phyloP scores from a whole-genome alignment of 2,329 filamentous ascomycete genomes.

The Epichloe scottii region DNA sequence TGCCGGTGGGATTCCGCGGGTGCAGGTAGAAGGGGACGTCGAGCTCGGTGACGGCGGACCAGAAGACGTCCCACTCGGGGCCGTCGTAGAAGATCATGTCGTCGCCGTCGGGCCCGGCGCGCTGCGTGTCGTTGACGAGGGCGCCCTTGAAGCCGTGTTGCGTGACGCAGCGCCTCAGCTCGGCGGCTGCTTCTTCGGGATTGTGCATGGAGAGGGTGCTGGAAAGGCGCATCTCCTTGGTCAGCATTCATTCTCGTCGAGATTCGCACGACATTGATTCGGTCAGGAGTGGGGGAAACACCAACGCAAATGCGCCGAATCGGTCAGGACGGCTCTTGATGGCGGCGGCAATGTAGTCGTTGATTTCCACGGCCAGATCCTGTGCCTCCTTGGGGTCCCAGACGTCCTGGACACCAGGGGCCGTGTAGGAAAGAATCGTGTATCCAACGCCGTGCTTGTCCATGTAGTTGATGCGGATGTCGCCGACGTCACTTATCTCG shows the following conservation, averaged over 20 bases:
- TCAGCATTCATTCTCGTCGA: not conserved
- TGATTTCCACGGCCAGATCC: conserved; percentile 28
- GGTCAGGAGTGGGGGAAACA: not conserved
- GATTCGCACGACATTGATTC: not conserved
- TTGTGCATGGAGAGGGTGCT: conserved; percentile 40
- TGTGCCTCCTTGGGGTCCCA: conserved; percentile 29
- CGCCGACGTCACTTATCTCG: conserved; percentile 36
- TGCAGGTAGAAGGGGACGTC: conserved; percentile 55
- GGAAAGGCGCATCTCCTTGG: not conserved
- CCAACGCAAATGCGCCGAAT: conserved; percentile 34
- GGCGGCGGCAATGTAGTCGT: conserved; percentile 26
- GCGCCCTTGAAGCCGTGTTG: conserved; percentile 50
- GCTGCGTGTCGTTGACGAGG: conserved; percentile 50
- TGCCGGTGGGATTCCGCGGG: conserved; percentile 44
- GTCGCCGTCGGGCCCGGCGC: conserved; percentile 43
- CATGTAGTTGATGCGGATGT: conserved; percentile 28
- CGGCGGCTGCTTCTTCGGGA: conserved; percentile 34
- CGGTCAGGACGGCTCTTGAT: conserved; percentile 27
- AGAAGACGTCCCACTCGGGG: conserved; percentile 49
- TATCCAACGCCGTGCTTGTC: conserved; percentile 36
- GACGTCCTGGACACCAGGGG: conserved; percentile 34
- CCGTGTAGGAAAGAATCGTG: conserved; percentile 35
- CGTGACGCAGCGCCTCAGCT: conserved; percentile 40
- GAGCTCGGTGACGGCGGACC: conserved; percentile 42
- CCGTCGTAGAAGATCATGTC: conserved; percentile 53